Evolutionary conservation across 139 green algal genomes (phyloP).

Genomic region (Astrephomene gubernaculifera): DNA sequence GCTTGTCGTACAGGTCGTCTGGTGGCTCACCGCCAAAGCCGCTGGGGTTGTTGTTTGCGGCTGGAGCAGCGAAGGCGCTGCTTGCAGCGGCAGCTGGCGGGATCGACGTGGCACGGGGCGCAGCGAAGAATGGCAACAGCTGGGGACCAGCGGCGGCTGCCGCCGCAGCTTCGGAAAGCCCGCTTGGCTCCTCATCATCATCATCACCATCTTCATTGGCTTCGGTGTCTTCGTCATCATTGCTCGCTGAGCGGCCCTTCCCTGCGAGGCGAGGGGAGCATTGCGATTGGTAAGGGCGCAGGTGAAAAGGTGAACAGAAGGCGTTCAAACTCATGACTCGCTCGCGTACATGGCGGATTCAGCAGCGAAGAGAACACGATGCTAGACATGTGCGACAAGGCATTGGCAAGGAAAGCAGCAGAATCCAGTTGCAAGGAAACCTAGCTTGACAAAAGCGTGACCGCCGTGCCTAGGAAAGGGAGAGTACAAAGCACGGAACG

Average conservation of each 20-base stretch:
- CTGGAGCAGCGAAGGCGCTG: not conserved
- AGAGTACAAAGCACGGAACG: no score
- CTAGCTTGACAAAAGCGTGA: no score
- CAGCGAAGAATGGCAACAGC: not conserved
- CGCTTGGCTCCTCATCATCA: not conserved
- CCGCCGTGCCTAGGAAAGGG: no score
- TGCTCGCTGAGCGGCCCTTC: not conserved
- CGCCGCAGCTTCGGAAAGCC: not conserved
- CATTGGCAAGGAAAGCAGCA: no score
- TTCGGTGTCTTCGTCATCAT: not conserved
- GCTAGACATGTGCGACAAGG: no score
- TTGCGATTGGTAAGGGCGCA: not conserved
- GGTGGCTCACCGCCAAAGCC: not conserved
- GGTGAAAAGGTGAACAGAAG: not conserved
- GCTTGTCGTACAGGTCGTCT: constrained; percentile 8
- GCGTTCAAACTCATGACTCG: no score
- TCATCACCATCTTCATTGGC: not conserved
- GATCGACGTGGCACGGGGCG: not conserved
- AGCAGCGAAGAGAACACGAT: no score
- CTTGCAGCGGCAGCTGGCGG: not conserved
- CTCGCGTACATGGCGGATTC: no score
- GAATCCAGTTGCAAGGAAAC: no score
- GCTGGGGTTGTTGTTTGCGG: not conserved
- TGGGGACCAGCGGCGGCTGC: not conserved
- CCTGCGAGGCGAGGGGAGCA: not conserved